Base-by-base conservation (phyloP, 2,329 filamentous ascomycete genomes). In the Atkinsonella texensis region DNA sequence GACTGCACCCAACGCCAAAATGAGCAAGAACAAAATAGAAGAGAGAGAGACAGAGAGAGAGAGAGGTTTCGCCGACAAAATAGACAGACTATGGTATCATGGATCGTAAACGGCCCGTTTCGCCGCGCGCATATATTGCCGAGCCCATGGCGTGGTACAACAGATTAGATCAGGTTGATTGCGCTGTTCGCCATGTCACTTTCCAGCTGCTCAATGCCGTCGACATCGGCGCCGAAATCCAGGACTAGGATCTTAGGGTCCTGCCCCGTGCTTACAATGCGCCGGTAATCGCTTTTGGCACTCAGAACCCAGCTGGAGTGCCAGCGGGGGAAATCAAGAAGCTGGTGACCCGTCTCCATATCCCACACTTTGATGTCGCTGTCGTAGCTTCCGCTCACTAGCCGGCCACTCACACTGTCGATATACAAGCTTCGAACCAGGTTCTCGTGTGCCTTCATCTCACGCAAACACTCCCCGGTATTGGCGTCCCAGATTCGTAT, bases 401-500 rank as follows among this genome's bases (percentile, higher is more conserved):
- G 82, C 47, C 93, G 82, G 17, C 86, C 85, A 62, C 89, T 93
- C 51, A 87, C 78, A 50, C 83, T 88, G 68, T 98, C 93, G 56
- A 97, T 81, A 72, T 96, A 90, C 54, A 98, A 72, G 48, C 87
- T 93, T 53, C 93, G 84, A 23, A 98, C 91, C 32, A 98, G 77
- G 54, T 85, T 85, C 31, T 84, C 79, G 67, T 98, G 93, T 6
- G 90, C 91, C 46, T 79, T 77, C 65, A 95, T 86, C 63, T 87
- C 84, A 55, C 83, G 82, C 48, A 95, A 75, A 59, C 90, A 85
- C 60, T 89, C 83, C 55, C 90, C 90, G 1, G 89, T 95, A 61
- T 88, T 87, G 49, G 90, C 89, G 67, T 97, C 89, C 79, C 94
- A 98, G 64, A 97, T 87, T 65, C 94, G 93, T 55, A 97, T 96